Conservation (phyloP, 2,329 filamentous ascomycete genomes). For the Ambrosiella xylebori region DNA sequence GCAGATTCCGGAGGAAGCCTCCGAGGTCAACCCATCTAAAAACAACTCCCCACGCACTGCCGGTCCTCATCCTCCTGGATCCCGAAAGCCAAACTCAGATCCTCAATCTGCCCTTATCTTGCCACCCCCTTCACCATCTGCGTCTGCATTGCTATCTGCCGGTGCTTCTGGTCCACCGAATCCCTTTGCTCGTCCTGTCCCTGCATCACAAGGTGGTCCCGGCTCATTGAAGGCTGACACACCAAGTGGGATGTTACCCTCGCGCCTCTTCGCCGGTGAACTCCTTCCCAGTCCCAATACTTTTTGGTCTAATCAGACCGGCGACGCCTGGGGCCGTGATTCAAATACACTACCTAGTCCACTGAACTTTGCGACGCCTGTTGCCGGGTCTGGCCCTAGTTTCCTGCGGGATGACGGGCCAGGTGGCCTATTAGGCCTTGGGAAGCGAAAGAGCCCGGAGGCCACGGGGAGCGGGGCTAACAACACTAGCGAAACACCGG, state of each 20-base stretch:
- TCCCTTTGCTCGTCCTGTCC: slow-evolving; percentile 77
- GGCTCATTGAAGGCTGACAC: slow-evolving; percentile 35
- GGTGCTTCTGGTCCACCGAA: slow-evolving; percentile 87
- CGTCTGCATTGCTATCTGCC: slow-evolving; percentile 69
- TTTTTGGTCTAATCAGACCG: slow-evolving; percentile 44
- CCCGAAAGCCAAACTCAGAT: slow-evolving; percentile 19
- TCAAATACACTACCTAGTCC: slow-evolving; percentile 83
- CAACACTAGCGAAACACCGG: slow-evolving; percentile 25
- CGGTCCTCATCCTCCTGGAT: slow-evolving; percentile 4
- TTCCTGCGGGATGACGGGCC: slow-evolving; percentile 39
- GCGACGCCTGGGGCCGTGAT: slow-evolving; percentile 63
- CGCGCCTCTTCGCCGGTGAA: slow-evolving; percentile 73
- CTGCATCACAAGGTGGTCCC: slow-evolving; percentile 18
- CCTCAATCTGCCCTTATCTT: slow-evolving; percentile 55
- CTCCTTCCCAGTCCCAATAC: slow-evolving; percentile 79
- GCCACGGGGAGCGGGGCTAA: slow-evolving; percentile 26
- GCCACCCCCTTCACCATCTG: slow-evolving; percentile 82
- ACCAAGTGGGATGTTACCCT: slow-evolving; percentile 72
- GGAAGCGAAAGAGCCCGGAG: slow-evolving; percentile 43
- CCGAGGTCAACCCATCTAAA: slow-evolving; percentile 23
- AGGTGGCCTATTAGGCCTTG: slow-evolving; percentile 15
- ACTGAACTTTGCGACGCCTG: slow-evolving; percentile 77
- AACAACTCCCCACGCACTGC: slow-evolving; percentile 40
- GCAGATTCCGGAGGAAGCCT: slow-evolving; percentile 61
- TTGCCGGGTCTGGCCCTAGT: slow-evolving; percentile 42